Base-by-base conservation (phyloP, 305 asterid genomes). In the Nicotiana rustica region DNA sequence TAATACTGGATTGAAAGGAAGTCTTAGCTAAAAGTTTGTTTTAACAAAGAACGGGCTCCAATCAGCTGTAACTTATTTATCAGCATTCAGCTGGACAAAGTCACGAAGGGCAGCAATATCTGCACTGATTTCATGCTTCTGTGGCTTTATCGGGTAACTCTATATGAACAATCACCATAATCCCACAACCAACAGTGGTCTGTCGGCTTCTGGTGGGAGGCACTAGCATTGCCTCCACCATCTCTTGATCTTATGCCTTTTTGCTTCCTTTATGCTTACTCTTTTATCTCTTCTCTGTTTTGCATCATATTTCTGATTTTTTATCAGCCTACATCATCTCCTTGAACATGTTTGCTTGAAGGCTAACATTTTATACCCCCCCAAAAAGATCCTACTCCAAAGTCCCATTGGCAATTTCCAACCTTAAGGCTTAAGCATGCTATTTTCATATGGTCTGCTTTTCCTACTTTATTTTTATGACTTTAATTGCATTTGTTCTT, bases 361-460 rank as follows among this genome's bases (percentile, higher is more conserved):
- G 13, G 66, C 66, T 9, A 60, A n/a, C 5, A 6, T 60, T 18
- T 60, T 12, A 1, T 8, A 60, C 18, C 66, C 18, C 9, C 66
- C 19, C 12, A 8, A 60, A 60, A 60, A 18, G 19, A n/a, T 60
- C 31, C 31, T 17, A 17, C 21, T 17, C 25, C n/a, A 57, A 57
- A 57, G 21, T 57, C 10, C 64, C 21, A 57, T 57, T 57, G 21
- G 21, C 64, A 25, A 60, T 60, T n/a, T 3, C 31, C 31, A 6
- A 18, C 31, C 66, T 60, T n/a, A 60, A 60, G 66, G 5, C 66
- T 60, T n/a, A 60, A 60, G 66, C 66, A 60, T 57, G 64, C 64
- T 57, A 57, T 60, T 60, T 49, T 60, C 66, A 18, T 60, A n/a
- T 10, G 31, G 13, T 60, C 19, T 60, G 31, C 66, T 60, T n/a